A percentile compares a stretch with the other conserved stretches of the same genome.
Conservation (phyloP, 169 alveolate species). For the Plasmodium vinckei region DNA sequence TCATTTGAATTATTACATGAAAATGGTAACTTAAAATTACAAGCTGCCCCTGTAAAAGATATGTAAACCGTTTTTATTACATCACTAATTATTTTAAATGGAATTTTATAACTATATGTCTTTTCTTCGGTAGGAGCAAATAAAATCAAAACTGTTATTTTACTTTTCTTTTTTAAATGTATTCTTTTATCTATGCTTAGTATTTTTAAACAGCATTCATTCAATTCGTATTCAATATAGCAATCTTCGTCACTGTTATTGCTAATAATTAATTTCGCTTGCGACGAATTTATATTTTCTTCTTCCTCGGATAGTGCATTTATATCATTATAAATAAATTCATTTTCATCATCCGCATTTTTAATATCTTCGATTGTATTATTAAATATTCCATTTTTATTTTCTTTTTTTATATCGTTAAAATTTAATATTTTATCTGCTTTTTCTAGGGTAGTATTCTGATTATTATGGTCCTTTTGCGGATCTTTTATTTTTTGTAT, state of each 20-base stretch:
- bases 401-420: conserved; percentile 7
- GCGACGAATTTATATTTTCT: conserved; percentile 16
- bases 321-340: not conserved
- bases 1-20: conserved; percentile 64
- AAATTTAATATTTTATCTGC: not conserved
- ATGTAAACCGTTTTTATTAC: conserved; percentile 27
- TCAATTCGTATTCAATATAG: conserved; percentile 49
- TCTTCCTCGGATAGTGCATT: conserved; percentile 14
- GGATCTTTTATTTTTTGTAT: not conserved
- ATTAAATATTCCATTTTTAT: not conserved
- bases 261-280: conserved; percentile 38
- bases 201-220: conserved; percentile 48
- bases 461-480: not conserved
- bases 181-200: conserved; percentile 16
- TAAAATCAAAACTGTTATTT: conserved; percentile 24
- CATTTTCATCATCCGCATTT: not conserved
- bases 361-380: conserved; percentile 2
- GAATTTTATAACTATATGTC: conserved; percentile 44
- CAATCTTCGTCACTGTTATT: conserved; percentile 73
- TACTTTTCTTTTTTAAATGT: conserved; percentile 37
- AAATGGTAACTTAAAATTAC: conserved; percentile 49
- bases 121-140: conserved; percentile 63
- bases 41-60: conserved; percentile 47
- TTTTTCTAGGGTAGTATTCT: not conserved
- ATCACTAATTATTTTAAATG: conserved; percentile 57